Conservation (phyloP, 2,329 filamentous ascomycete species). For the Colletotrichum aenigma region DNA sequence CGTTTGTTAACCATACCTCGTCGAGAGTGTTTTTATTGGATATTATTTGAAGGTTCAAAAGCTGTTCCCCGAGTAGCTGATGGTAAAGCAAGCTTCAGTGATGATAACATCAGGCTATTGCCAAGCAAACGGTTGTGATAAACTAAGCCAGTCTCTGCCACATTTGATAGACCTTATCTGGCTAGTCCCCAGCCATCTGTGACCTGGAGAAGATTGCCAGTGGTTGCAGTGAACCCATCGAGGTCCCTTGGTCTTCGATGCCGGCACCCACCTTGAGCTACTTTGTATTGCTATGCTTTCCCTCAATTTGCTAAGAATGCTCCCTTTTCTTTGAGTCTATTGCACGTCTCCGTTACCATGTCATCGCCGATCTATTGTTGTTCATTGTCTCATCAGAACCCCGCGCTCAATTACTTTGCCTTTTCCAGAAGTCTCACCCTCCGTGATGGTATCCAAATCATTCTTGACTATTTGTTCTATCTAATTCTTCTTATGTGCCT, state of each 20-base stretch:
- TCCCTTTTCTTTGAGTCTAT: neutral
- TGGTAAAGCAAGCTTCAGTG: neutral
- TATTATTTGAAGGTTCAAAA: neutral
- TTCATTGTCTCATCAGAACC: neutral
- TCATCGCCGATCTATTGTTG: neutral
- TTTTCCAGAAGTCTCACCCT: neutral
- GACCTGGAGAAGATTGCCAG: neutral
- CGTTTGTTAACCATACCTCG: neutral
- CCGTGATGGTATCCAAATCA: neutral
- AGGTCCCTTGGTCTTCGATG: neutral
- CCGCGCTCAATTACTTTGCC: accelerated
- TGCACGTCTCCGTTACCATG: neutral
- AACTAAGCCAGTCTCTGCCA: neutral
- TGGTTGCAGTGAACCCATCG: neutral
- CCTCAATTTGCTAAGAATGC: too few relatives aligned
- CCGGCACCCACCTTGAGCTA: neutral
- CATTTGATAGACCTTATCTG: neutral
- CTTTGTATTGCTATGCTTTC: neutral
- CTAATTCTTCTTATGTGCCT: neutral
- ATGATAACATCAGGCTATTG: neutral
- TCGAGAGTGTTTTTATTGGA: neutral
- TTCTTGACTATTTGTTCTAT: neutral
- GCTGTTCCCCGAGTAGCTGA: neutral
- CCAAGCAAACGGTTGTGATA: neutral
- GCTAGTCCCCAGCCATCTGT: too few relatives aligned